Conservation (phyloP, 352 stramenopile species). For the Globisporangium perplexum region DNA sequence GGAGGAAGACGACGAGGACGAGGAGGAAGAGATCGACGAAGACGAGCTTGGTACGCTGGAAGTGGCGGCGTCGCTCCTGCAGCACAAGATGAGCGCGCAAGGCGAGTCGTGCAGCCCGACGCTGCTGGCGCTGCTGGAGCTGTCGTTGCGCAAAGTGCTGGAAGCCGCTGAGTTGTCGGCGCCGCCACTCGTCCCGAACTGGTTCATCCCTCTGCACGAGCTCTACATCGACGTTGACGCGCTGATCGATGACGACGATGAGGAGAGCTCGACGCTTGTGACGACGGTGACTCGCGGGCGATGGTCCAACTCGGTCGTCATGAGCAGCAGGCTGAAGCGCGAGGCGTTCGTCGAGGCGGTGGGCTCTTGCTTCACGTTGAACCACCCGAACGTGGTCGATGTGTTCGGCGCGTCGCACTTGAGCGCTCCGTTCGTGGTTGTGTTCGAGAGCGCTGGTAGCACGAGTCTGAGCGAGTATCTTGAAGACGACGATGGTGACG, state of each 20-base stretch:
- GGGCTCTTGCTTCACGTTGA: constrained; percentile 23
- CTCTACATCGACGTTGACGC: neutral
- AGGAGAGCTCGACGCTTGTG: neutral
- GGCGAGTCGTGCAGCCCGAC: neutral
- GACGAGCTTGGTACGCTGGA: too few species aligned
- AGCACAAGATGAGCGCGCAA: neutral
- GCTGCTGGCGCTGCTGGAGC: neutral
- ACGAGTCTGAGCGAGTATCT: constrained; percentile 2
- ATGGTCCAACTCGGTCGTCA: neutral
- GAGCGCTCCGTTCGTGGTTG: neutral
- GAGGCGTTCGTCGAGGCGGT: neutral
- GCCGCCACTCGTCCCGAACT: neutral
- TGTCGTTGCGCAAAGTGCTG: neutral
- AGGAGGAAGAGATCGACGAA: too few species aligned
- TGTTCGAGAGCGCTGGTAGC: neutral
- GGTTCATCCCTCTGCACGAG: neutral
- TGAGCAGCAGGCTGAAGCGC: neutral
- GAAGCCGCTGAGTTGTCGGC: neutral
- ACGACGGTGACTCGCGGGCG: neutral
- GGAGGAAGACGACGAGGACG: too few species aligned
- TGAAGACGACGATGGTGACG: too few species aligned
- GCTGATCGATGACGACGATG: neutral
- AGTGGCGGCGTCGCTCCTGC: neutral
- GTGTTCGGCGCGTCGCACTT: constrained; percentile 16
- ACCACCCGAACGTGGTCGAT: constrained; percentile 14